Conservation (phyloP, 352 stramenopile genomes). For the Phytophthora citrophthora region DNA sequence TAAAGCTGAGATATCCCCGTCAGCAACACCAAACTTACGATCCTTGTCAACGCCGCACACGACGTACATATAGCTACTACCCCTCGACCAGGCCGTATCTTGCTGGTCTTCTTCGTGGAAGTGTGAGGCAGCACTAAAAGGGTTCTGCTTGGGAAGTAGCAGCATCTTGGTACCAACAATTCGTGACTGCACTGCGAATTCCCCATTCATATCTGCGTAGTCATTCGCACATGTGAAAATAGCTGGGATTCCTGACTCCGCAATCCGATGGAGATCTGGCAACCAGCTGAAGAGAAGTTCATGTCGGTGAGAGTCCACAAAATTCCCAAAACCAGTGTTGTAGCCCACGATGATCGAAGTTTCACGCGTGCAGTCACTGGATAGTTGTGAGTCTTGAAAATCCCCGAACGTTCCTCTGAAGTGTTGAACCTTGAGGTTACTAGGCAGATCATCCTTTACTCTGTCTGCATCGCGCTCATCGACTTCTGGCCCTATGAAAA, state of each 20-base stretch:
- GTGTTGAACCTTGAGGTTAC: constrained; percentile 42
- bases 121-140: constrained; percentile 75
- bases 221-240: constrained; percentile 84
- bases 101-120: constrained; percentile 73
- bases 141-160: constrained; percentile 70
- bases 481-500: constrained; percentile 73
- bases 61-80: constrained; percentile 76
- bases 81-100: constrained; percentile 69
- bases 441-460: constrained; percentile 6
- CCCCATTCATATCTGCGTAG: constrained; percentile 81
- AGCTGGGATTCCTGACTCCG: constrained; percentile 52
- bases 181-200: constrained; percentile 74
- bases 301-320: constrained; percentile 59
- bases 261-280: constrained; percentile 63
- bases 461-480: constrained; percentile 17
- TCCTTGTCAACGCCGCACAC: constrained; percentile 47
- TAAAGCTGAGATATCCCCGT: constrained; percentile 39
- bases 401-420: constrained; percentile 57
- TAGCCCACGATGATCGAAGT: constrained; percentile 72
- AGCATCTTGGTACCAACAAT: constrained; percentile 70
- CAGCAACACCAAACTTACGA: constrained; percentile 26
- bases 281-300: constrained; percentile 79
- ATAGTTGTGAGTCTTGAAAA: constrained; percentile 48
- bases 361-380: constrained; percentile 32
- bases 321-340: constrained; percentile 85